Conservation (phyloP, 495 filamentous ascomycete genomes). For the Acidiella bohemica region DNA sequence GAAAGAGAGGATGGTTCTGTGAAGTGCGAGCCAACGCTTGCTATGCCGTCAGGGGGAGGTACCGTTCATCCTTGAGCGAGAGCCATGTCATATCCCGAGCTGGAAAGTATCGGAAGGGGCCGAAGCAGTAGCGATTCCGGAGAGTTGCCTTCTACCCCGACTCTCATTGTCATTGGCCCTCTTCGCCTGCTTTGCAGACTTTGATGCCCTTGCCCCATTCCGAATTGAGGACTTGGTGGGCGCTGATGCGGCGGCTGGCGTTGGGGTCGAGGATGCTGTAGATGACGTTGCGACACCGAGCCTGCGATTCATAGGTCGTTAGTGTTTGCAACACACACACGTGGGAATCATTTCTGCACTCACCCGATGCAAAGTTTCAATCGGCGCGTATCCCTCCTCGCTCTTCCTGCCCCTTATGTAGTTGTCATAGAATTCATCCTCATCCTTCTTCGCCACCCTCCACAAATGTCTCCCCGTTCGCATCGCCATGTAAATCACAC, state of each 20-base stretch:
- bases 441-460: conserved; percentile 87
- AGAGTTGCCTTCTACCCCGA: too few relatives aligned
- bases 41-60: too few relatives aligned
- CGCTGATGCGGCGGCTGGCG: conserved; percentile 76
- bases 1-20: too few relatives aligned
- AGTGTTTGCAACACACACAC: not conserved
- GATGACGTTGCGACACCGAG: conserved; percentile 94
- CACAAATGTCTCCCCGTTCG: conserved; percentile 89
- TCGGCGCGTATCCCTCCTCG: conserved; percentile 89
- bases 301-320: conserved; percentile 39
- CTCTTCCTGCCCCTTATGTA: conserved; percentile 86
- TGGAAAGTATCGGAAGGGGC: too few relatives aligned
- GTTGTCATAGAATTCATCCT: conserved; percentile 91
- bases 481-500: conserved; percentile 99
- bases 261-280: conserved; percentile 99
- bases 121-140: too few relatives aligned
- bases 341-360: conserved; percentile 27
- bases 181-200: conserved; percentile 87
- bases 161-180: conserved; percentile 64
- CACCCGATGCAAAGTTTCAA: conserved; percentile 91
- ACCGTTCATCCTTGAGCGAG: too few relatives aligned
- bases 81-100: too few relatives aligned
- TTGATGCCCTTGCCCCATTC: conserved; percentile 98
- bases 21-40: too few relatives aligned
- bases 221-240: conserved; percentile 90